These are phyloP conservation scores for Musa itinerans DNA, from an alignment of 176 grass and related monocot genomes.

Conservation along the genomic window DNA sequence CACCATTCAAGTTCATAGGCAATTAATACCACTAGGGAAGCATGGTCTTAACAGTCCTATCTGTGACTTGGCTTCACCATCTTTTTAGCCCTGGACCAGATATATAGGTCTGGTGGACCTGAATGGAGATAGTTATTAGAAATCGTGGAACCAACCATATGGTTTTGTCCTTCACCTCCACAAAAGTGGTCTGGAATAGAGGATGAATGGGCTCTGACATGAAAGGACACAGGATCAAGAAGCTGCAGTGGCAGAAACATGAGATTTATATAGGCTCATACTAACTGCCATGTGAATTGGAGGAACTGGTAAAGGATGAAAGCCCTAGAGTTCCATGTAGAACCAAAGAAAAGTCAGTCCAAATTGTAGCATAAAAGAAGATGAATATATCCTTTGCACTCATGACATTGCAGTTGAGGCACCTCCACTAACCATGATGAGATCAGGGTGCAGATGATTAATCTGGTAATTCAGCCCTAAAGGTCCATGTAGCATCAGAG, in stretches of 20 bases:
- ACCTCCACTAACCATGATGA: conserved; percentile 5
- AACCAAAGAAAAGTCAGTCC: conserved; percentile 25
- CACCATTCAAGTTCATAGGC: too few species aligned
- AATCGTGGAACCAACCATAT: conserved; percentile 16
- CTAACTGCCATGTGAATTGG: conserved; percentile 51
- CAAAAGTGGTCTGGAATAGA: conserved; percentile 38
- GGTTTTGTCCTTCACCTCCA: conserved; percentile 22
- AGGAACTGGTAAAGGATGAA: conserved; percentile 38
- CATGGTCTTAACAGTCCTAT: too few species aligned
- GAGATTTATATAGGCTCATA: conserved; percentile 50
- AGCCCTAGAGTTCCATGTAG: conserved; percentile 39
- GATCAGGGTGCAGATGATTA: not conserved
- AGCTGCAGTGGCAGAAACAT: conserved; percentile 38
- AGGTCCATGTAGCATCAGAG: conserved; percentile 33
- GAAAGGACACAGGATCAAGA: conserved; percentile 46
- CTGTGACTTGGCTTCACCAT: not conserved
- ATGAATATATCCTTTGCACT: conserved; percentile 6
- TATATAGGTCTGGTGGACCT: conserved; percentile 4
- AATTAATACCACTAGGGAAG: too few species aligned
- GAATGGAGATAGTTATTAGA: conserved; percentile 19
- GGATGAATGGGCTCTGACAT: conserved; percentile 64
- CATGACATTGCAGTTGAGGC: not conserved
- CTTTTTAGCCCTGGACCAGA: not conserved
- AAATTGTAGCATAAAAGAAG: not conserved
- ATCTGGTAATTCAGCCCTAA: conserved; percentile 12